phyloP scores from a whole-genome alignment of 805 yeast genomes.

The Metschnikowia matae region DNA sequence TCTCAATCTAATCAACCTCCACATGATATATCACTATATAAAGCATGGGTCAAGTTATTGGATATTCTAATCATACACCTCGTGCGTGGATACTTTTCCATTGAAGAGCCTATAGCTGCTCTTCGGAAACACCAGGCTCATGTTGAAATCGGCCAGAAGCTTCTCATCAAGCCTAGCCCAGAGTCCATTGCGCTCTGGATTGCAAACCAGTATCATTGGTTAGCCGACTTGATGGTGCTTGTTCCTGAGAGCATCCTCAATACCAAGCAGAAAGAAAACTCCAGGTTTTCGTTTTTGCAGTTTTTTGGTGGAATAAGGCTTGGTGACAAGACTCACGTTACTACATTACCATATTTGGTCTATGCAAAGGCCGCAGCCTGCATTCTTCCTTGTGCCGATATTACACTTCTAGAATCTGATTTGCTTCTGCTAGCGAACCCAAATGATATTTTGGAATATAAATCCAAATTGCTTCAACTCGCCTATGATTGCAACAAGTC shows the following conservation, averaged over 20 bases:
- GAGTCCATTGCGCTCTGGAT: constrained; percentile 43
- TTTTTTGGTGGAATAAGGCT: constrained; percentile 36
- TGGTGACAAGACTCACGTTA: constrained; percentile 22
- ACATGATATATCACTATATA: constrained; percentile 29
- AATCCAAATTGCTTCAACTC: constrained; percentile 3
- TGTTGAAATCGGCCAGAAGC: constrained; percentile 37
- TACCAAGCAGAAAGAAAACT: constrained; percentile 12
- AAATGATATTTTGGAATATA: constrained; percentile 9
- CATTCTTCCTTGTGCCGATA: constrained; percentile 20
- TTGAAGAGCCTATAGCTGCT: constrained; percentile 56
- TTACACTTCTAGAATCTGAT: constrained; percentile 1
- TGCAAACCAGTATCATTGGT: constrained; percentile 59
- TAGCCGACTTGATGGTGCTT: constrained; percentile 53
- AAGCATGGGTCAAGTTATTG: constrained; percentile 42
- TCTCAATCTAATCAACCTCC: constrained; percentile 13
- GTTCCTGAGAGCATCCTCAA: constrained; percentile 41
- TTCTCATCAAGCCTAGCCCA: not conserved
- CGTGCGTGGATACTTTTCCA: constrained; percentile 53
- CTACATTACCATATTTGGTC: constrained; percentile 29
- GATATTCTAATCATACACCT: constrained; percentile 64
- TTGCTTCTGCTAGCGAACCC: not conserved
- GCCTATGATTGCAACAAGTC: not conserved
- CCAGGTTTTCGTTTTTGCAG: constrained; percentile 8
- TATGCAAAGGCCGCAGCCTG: constrained; percentile 26
- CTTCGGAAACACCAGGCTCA: constrained; percentile 64